Conservation (phyloP, 2,329 filamentous ascomycete species). For the Sporothrix brunneoviolacea region DNA sequence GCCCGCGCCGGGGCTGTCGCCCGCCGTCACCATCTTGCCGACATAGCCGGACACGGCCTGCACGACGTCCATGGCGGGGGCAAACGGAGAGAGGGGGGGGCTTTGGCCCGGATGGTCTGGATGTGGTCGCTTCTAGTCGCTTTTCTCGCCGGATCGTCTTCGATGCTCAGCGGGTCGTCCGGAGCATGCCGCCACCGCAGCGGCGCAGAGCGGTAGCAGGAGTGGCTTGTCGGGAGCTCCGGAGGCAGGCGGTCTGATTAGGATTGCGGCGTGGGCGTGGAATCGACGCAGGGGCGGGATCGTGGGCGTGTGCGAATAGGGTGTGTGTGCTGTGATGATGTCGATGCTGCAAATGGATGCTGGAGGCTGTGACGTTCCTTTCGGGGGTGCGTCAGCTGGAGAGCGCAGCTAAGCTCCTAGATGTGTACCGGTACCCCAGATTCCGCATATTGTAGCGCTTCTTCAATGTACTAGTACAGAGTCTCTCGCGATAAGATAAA, state of each 20-base stretch:
- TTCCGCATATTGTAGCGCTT: neutral
- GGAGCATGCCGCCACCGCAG: constrained; percentile 1
- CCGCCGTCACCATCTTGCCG: constrained; percentile 86
- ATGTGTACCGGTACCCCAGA: neutral
- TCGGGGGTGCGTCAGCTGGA: neutral
- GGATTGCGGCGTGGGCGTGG: neutral
- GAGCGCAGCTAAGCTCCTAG: constrained; percentile 7
- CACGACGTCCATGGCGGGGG: constrained; percentile 75
- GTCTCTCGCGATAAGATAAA: constrained; percentile 12
- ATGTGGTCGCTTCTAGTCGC: too few relatives aligned
- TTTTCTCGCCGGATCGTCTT: too few relatives aligned
- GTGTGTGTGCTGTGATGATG: neutral
- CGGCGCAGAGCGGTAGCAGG: neutral
- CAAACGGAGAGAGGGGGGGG: neutral
- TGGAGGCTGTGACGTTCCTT: constrained; percentile 13
- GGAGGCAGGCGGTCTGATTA: neutral
- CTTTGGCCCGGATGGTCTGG: neutral
- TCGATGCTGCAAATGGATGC: constrained; percentile 2
- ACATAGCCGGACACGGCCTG: constrained; percentile 92
- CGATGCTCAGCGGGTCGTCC: neutral
- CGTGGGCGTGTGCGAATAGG: neutral
- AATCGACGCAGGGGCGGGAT: neutral
- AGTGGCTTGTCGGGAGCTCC: neutral
- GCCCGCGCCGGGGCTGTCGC: constrained; percentile 56
- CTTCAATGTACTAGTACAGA: neutral